Evolutionary conservation across 306 rosid species (phyloP), one percentile per base, ranked within the genome.

Genomic region (Vigna hirtella): DNA sequence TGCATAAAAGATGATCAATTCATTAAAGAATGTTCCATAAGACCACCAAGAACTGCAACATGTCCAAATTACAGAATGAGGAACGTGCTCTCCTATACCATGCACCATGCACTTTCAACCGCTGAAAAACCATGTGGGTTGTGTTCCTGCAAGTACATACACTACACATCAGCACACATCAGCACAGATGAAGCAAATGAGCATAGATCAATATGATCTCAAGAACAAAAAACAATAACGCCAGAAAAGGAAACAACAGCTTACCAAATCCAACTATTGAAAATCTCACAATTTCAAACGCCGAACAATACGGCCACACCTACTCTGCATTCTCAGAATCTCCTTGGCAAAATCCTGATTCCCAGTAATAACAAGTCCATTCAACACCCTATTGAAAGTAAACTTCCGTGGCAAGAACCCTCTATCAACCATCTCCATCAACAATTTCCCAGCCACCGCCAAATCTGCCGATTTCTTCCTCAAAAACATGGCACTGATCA

Each of bases 401-500:
- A 91, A 84, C 79, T 90, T 95, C 4, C 93, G 83, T 0, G 96
- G 98, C 70, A 89, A 59, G 80, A 92, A 95, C 56, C 96, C 97
- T 84, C 91, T 81, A 61, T 85, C 91, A 63, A 92, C 78, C 98
- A 95, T 92, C 91, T 92, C 93, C 9, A 91, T 72, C 85, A 95
- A 82, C 86, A 95, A 74, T 81, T 85, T 95, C 82, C 98, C 96
- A 64, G 98, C 98, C 73, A 81, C 79, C 56, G 89, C 81, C 78
- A 95, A 76, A 86, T 92, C 96, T 6, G 84, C 90, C 0, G 91
- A 81, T 75, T 87, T 88, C 88, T 90, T 95, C 91, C 96, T 89
- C 84, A 88, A 89, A 88, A 95, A 95, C 97, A 92, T 92, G 1
- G 90, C 90, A 70, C 96, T 83, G 6, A 93, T 92, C 86, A 95